phyloP scores from a whole-genome alignment of 768 basidiomycete species.

The Amanita rimosa region DNA sequence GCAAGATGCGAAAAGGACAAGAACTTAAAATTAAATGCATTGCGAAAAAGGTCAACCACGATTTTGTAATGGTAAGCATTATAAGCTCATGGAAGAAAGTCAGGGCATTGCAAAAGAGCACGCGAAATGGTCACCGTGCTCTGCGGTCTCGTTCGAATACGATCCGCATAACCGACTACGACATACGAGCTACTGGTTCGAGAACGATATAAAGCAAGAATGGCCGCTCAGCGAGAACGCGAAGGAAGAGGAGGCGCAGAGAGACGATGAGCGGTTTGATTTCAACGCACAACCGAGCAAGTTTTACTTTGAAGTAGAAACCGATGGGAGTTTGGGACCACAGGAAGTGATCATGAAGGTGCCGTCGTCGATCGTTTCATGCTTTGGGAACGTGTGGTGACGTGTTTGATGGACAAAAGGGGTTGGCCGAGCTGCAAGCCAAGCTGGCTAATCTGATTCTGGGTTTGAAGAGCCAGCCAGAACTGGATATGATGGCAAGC shows the following conservation, averaged over 20 bases:
- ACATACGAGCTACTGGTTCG: constrained; percentile 94
- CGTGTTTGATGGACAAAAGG: constrained; percentile 27
- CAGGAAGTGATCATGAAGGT: constrained; percentile 89
- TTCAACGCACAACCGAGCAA: constrained; percentile 78
- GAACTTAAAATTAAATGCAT: constrained; percentile 77
- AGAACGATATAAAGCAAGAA: constrained; percentile 67
- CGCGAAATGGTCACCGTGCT: constrained; percentile 97
- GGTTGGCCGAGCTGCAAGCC: constrained; percentile 65
- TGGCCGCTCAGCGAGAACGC: constrained; percentile 92
- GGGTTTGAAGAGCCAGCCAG: constrained; percentile 54
- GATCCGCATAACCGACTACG: constrained; percentile 96
- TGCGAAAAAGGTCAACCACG: constrained; percentile 78
- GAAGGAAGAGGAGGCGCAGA: constrained; percentile 66
- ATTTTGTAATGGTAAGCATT: background rate
- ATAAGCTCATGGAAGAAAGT: constrained; percentile 1
- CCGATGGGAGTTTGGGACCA: constrained; percentile 80
- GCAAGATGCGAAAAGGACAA: constrained; percentile 91
- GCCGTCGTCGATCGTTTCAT: constrained; percentile 5
- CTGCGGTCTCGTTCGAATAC: constrained; percentile 93
- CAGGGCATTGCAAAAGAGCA: constrained; percentile 98
- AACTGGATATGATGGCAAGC: constrained; percentile 39
- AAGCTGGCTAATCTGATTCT: constrained; percentile 75
- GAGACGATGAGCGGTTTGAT: constrained; percentile 80
- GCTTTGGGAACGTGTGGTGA: background rate
- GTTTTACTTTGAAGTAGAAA: constrained; percentile 94